phyloP scores from a whole-genome alignment of 371 early-diverging fungal species.

The Encephalitozoon intestinalis region DNA sequence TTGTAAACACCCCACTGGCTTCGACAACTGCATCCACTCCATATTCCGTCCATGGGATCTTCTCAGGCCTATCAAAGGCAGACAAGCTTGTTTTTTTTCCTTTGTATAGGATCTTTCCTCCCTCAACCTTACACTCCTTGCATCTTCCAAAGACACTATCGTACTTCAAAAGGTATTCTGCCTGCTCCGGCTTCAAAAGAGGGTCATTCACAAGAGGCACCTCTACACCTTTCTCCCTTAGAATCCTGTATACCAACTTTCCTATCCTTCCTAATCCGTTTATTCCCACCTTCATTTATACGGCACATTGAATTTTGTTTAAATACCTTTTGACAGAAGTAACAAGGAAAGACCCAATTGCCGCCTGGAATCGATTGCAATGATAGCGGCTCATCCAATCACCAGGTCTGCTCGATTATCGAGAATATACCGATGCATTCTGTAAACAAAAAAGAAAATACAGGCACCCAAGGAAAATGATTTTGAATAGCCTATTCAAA shows the following conservation, averaged over 20 bases:
- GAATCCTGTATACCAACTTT: constrained; percentile 70
- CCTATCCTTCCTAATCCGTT: constrained; percentile 95
- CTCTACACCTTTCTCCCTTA: constrained; percentile 63
- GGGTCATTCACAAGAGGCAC: constrained; percentile 95
- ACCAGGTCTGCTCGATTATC: background rate
- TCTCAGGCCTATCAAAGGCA: constrained; percentile 66
- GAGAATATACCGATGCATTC: no score
- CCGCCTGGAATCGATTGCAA: background rate
- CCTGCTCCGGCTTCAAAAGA: constrained; percentile 83
- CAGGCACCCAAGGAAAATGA: background rate
- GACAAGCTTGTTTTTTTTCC: constrained; percentile 70
- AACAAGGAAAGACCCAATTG: background rate
- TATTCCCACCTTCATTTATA: constrained; percentile 70
- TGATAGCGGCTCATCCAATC: background rate
- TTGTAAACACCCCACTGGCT: constrained; percentile 93
- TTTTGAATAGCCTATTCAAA: background rate
- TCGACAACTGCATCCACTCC: constrained; percentile 89
- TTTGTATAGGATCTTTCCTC: constrained; percentile 73
- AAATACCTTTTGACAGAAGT: background rate
- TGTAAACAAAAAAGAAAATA: background rate
- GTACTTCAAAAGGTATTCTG: constrained; percentile 85
- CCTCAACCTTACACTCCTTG: constrained; percentile 68
- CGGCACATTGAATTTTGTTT: background rate
- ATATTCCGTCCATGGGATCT: constrained; percentile 78
- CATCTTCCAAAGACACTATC: constrained; percentile 90